Percentiles rank a stretch among this genome's conserved stretches.
Evolutionary conservation across 2,329 filamentous ascomycete genomes (phyloP).

Genomic region (Exophiala dermatitidis): DNA sequence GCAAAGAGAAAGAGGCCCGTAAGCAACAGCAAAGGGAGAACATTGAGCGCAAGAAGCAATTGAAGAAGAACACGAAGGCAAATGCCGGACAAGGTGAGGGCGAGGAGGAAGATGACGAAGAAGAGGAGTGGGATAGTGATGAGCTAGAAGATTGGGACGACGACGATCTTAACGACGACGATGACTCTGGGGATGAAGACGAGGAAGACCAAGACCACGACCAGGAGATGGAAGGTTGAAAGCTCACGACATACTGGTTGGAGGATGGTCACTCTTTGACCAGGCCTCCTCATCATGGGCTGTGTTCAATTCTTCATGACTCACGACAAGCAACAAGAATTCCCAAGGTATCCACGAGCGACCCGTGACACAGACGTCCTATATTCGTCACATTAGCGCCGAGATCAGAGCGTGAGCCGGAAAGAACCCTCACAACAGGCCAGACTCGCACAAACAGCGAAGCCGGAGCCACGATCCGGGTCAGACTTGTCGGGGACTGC

Average conservation of each 20-base stretch:
- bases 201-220: slow-evolving; percentile 25
- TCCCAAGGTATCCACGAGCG: too few relatives aligned
- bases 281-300: too few relatives aligned
- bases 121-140: slow-evolving; percentile 44
- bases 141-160: slow-evolving; percentile 36
- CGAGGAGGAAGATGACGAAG: slow-evolving; percentile 47
- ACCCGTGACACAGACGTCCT: too few relatives aligned
- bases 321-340: too few relatives aligned
- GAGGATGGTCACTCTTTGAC: too few relatives aligned
- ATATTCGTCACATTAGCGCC: too few relatives aligned
- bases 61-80: slow-evolving; percentile 45
- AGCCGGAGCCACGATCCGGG: too few relatives aligned
- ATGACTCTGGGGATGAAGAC: slow-evolving; percentile 17
- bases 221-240: slow-evolving; percentile 39
- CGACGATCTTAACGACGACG: slow-evolving; percentile 26
- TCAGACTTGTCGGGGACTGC: too few relatives aligned
- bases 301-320: too few relatives aligned
- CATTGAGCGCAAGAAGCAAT: slow-evolving; percentile 74
- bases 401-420: too few relatives aligned
- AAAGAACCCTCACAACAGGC: too few relatives aligned
- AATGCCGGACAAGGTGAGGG: slow-evolving; percentile 40
- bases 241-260: background rate
- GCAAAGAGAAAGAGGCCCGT: slow-evolving; percentile 73
- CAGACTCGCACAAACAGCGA: too few relatives aligned
- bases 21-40: slow-evolving; percentile 82